Percentiles rank a stretch among this genome's conserved stretches.
Evolutionary conservation across 192 early-diverging fungal genomes (phyloP).

Genomic region (Podila epigama): DNA sequence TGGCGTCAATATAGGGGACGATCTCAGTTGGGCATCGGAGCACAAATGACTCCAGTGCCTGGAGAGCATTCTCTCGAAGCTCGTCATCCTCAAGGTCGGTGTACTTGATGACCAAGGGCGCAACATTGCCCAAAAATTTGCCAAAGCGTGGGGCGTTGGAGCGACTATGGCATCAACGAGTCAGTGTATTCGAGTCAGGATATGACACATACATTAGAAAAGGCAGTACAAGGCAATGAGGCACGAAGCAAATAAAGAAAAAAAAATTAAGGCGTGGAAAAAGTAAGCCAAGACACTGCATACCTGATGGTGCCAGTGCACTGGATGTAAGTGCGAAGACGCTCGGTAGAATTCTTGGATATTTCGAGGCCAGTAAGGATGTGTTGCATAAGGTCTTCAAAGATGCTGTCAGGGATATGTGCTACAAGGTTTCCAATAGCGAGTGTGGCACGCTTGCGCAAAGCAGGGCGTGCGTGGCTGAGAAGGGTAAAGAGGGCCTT

Average conservation of each 20-base stretch:
- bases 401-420: constrained; percentile 72
- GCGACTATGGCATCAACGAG: constrained; percentile 61
- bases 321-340: constrained; percentile 76
- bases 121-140: constrained; percentile 63
- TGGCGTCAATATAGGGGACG: constrained; percentile 62
- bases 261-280: background rate
- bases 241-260: background rate
- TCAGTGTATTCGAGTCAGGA: too few species aligned
- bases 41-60: constrained; percentile 80
- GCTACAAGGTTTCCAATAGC: constrained; percentile 74
- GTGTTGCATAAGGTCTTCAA: constrained; percentile 67
- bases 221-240: too few species aligned
- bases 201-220: too few species aligned
- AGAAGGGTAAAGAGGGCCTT: constrained; percentile 71
- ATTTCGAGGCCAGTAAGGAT: constrained; percentile 62
- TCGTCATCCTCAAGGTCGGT: constrained; percentile 76
- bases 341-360: constrained; percentile 63
- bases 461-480: constrained; percentile 71
- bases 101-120: constrained; percentile 71
- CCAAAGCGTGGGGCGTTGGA: constrained; percentile 73
- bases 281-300: background rate
- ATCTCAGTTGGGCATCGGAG: constrained; percentile 82
- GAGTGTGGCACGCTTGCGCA: constrained; percentile 79
- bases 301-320: constrained; percentile 78
- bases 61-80: constrained; percentile 81